Evolutionary conservation across 2,329 filamentous ascomycete species (phyloP), one percentile per base, ranked within the genome.

Genomic region (Helotiales sp.): DNA sequence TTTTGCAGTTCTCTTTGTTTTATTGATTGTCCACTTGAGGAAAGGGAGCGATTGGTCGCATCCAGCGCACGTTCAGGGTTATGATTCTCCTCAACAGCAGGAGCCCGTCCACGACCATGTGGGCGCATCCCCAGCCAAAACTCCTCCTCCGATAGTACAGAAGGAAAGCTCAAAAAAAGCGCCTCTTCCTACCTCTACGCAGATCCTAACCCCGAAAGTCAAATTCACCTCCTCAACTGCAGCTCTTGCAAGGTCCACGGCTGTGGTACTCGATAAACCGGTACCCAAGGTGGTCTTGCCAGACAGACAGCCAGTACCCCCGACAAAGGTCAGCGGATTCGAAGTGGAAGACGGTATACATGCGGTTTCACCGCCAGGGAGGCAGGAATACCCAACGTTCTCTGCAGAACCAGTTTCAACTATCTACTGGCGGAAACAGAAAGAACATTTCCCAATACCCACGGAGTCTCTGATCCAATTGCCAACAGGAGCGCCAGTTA

Each of bases 381-480:
- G 73, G 67, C 72, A 75, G 60, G 75, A 76, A 26, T 30, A 66
- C 0, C 67, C 67, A 22, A 32, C 43, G 5, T 70, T 70, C 20
- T 55, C 68, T 13, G 61, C 71, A 40, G 60, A 62, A 52, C 63
- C 58, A 3, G 65, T 71, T 7, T 70, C 72, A 11, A 69, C 70
- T 71, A 80, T 89, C 32, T 90, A 93, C 74, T 98, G 95, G 95
- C 81, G 81, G 64, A 93, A 90, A 77, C 84, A 87, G 69, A 81
- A 84, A 2, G 93, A 97, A 77, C 85, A 91, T 76, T 98, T 92
- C 79, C 94, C 96, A 0, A 80, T 98, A 2, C 82, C 89, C 7
- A 79, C 85, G 2, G 86, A 89, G 66, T 89, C 91, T 20, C 82
- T 97, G 63, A 93, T 94, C 66, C 83, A 83, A 52, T 83, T 98